A percentile compares a stretch with the other conserved stretches of the same genome.
These are phyloP conservation scores for Neonectria ditissima DNA, from an alignment of 2,329 filamentous ascomycete species.

Conservation along the genomic window DNA sequence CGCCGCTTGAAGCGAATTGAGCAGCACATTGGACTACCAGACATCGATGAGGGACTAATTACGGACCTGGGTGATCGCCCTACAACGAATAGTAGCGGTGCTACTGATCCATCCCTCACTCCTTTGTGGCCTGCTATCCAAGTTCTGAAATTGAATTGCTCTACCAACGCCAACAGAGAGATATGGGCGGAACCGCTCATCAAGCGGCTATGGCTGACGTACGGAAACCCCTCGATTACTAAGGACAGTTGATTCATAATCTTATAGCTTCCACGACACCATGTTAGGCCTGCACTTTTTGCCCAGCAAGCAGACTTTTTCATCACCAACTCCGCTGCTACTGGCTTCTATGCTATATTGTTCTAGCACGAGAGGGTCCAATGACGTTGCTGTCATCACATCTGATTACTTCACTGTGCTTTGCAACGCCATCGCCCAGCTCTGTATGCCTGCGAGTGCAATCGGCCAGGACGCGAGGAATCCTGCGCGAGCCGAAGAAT, in stretches of 20 bases:
- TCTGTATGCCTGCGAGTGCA: constrained; percentile 51
- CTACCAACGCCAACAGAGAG: background rate
- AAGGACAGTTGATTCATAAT: background rate
- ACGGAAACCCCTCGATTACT: background rate
- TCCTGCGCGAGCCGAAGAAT: constrained; percentile 48
- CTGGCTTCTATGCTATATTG: constrained; percentile 58
- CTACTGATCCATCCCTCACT: background rate
- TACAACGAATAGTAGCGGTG: background rate
- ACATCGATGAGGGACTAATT: background rate
- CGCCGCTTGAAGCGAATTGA: constrained; percentile 13
- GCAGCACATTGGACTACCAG: constrained; percentile 11
- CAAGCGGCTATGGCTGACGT: constrained; percentile 12
- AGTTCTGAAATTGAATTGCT: constrained; percentile 4
- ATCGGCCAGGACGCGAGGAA: constrained; percentile 40
- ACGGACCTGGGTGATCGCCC: background rate
- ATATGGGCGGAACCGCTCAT: constrained; percentile 12
- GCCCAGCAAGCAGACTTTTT: constrained; percentile 56
- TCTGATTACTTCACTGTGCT: constrained; percentile 54
- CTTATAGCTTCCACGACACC: constrained; percentile 54
- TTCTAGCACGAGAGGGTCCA: constrained; percentile 50
- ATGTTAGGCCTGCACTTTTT: constrained; percentile 60
- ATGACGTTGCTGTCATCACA: constrained; percentile 50
- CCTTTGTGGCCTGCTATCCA: constrained; percentile 13
- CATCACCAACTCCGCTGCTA: constrained; percentile 55
- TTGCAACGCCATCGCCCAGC: constrained; percentile 54